Percentiles rank a stretch among this genome's conserved stretches.
Conservation (phyloP, 768 basidiomycete species). For the Suillus alpinus region DNA sequence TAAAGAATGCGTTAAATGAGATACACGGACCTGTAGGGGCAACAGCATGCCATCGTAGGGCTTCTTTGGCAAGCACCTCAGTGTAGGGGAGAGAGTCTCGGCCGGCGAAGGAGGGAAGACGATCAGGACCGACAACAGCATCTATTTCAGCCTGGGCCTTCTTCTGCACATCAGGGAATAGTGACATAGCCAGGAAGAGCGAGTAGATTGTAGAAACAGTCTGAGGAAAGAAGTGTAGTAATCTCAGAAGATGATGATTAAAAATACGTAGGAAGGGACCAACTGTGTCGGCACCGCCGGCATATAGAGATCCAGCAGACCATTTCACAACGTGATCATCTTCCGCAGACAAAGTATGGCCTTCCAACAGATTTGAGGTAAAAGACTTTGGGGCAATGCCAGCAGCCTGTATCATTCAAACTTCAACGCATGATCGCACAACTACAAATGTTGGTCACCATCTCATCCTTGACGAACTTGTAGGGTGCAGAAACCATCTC, state of each 20-base stretch:
- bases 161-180: conserved; percentile 43
- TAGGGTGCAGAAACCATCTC: conserved; percentile 58
- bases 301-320: conserved; percentile 40
- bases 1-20: conserved; percentile 20
- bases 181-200: conserved; percentile 1
- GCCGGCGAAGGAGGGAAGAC: conserved; percentile 60
- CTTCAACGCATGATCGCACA: neutral
- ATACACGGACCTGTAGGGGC: conserved; percentile 41
- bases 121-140: conserved; percentile 52
- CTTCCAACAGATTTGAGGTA: conserved; percentile 55
- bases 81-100: conserved; percentile 57
- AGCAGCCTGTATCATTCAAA: conserved; percentile 40
- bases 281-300: conserved; percentile 12
- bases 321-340: conserved; percentile 64
- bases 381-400: conserved; percentile 50
- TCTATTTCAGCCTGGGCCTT: conserved; percentile 67
- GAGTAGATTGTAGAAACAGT: conserved; percentile 12
- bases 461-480: conserved; percentile 58
- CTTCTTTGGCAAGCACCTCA: conserved; percentile 60
- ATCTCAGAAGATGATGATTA: neutral
- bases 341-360: conserved; percentile 44
- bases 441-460: conserved; percentile 33
- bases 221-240: neutral
- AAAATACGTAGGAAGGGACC: neutral
- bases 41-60: conserved; percentile 42